Evolutionary conservation across 495 filamentous ascomycete genomes (phyloP).

Genomic region (Neurospora tetrasperma): DNA sequence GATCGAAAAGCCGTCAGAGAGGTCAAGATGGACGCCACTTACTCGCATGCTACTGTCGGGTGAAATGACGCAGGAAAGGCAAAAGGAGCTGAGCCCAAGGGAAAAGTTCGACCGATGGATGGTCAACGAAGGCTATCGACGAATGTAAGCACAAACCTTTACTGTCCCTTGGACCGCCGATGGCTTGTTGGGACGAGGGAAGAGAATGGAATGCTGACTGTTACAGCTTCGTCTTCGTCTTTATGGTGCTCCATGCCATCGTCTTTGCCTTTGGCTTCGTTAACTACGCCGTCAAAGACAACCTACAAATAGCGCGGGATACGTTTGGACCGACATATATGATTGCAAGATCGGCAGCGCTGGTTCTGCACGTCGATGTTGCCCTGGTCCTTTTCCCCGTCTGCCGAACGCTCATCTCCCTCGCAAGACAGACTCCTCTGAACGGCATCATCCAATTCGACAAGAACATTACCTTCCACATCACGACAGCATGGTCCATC

Average conservation of each 20-base stretch:
- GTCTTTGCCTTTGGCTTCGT: slow-evolving; percentile 67
- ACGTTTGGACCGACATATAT: slow-evolving; percentile 61
- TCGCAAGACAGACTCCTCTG: slow-evolving; percentile 61
- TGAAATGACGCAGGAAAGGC: slow-evolving; percentile 55
- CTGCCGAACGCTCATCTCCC: slow-evolving; percentile 67
- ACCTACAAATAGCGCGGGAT: slow-evolving; percentile 46
- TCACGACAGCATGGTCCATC: slow-evolving; percentile 70
- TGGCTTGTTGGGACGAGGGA: background rate
- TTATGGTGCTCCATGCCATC: slow-evolving; percentile 54
- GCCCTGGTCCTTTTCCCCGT: slow-evolving; percentile 68
- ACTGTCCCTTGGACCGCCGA: background rate
- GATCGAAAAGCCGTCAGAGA: slow-evolving; percentile 40
- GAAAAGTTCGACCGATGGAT: slow-evolving; percentile 54
- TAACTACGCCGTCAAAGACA: slow-evolving; percentile 66
- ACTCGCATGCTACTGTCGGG: slow-evolving; percentile 58
- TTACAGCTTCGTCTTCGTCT: slow-evolving; percentile 57
- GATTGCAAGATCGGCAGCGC: slow-evolving; percentile 58
- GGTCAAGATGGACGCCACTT: slow-evolving; percentile 59
- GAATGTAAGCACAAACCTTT: slow-evolving; percentile 43
- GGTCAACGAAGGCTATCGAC: slow-evolving; percentile 67
- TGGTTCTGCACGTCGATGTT: slow-evolving; percentile 66
- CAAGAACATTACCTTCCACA: slow-evolving; percentile 76
- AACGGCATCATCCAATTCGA: slow-evolving; percentile 73
- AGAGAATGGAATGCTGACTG: slow-evolving; percentile 12
- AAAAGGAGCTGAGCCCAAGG: slow-evolving; percentile 45